Evolutionary conservation across 2,329 filamentous ascomycete genomes (phyloP), one percentile per base, ranked within the genome.

Genomic region (Xylariaceae sp.): DNA sequence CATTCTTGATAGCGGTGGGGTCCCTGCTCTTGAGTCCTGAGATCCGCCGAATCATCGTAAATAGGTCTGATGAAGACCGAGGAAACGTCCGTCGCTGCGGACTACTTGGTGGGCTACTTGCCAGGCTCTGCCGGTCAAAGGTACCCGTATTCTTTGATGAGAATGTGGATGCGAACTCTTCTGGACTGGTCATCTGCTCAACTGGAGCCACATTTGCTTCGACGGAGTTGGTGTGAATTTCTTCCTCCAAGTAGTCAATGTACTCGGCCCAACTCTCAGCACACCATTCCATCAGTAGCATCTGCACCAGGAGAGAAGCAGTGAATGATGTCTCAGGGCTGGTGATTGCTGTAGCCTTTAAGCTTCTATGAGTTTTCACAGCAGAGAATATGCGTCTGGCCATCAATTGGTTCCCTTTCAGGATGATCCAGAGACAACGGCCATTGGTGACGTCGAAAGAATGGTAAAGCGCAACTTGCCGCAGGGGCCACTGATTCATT

Each of bases 281-380:
- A n/a, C 59, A 61, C 63, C 63, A 64, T 44, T 66, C 64, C 9
- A 63, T 29, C 19, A 64, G 19, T 6, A 64, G 53, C 40, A 60
- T 50, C 21, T 65, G 63, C 3, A 56, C 48, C 6, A 54, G 47
- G 2, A 65, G 43, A 14, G 53, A 48, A 18, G 55, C 57, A 18
- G 52, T 43, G n/a, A 65, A 63, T 7, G 63, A 64, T 12, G 52
- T 48, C 37, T 55, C 60, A 5, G 49, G 42, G 42, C 32, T 54
- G 12, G 14, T 56, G 12, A 61, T 48, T 2, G 42, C 47, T 16
- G 48, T 37, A 7, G 57, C 50, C 7, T 61, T 54, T 7, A 55
- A 44, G 18, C 44, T 43, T 23, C 47, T 51, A 20, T 60, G 56
- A 1, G 41, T 20, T 14, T 50, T 41, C 12, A 50, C 46, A 2